phyloP scores from a whole-genome alignment of 306 rosid genomes.

The Alnus rubra region DNA sequence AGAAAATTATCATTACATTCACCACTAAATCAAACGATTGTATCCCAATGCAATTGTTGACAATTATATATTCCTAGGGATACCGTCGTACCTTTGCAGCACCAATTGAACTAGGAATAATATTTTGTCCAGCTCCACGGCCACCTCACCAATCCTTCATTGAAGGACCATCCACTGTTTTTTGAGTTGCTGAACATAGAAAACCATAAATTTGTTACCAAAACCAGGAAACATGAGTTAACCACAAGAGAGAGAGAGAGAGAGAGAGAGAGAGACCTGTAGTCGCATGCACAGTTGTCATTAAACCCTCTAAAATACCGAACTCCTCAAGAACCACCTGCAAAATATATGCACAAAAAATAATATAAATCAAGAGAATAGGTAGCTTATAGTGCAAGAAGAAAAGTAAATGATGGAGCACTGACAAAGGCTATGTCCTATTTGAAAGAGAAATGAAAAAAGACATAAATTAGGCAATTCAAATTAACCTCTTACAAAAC shows the following conservation, averaged over 20 bases:
- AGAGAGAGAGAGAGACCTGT: constrained; percentile 61
- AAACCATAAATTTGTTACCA: constrained; percentile 20
- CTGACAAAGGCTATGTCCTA: neutral
- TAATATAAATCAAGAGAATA: neutral
- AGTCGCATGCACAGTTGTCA: constrained; percentile 99
- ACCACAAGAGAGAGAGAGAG: neutral
- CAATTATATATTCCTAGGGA: neutral
- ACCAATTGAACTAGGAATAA: constrained; percentile 98
- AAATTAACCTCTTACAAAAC: neutral
- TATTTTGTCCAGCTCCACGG: constrained; percentile 93
- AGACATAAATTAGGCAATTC: neutral
- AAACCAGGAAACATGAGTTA: neutral
- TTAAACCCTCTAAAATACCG: constrained; percentile 92
- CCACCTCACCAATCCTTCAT: constrained; percentile 99
- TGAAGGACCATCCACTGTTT: constrained; percentile 98
- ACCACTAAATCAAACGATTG: neutral
- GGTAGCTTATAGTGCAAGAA: neutral
- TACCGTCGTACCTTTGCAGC: constrained; percentile 77
- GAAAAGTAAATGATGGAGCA: neutral
- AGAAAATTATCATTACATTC: neutral
- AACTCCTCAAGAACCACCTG: constrained; percentile 96
- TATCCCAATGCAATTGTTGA: neutral
- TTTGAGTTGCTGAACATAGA: constrained; percentile 77
- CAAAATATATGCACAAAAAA: constrained; percentile 1
- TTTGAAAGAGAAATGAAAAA: neutral